A percentile compares a stretch with the other conserved stretches of the same genome.
These are phyloP conservation scores for Ajuga chamaepitys DNA, from an alignment of 257 asterid genomes.

Conservation along the genomic window DNA sequence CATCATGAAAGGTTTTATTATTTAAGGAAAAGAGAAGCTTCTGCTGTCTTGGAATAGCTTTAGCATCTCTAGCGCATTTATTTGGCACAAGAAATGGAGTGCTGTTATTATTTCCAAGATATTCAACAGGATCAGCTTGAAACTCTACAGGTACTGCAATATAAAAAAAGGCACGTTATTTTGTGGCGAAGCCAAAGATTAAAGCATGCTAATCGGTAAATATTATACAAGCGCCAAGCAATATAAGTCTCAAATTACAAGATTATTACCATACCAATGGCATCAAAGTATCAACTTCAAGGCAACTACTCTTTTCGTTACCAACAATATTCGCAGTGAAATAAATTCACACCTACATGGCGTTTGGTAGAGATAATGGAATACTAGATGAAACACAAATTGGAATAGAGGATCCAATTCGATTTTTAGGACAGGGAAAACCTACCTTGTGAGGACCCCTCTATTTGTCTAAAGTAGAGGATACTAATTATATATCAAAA, in stretches of 20 bases:
- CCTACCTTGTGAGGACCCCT: too few species aligned
- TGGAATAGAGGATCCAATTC: too few species aligned
- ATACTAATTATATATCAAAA: neutral
- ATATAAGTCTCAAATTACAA: neutral
- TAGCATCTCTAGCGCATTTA: constrained; percentile 38
- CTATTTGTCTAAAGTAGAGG: too few species aligned
- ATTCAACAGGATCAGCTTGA: constrained; percentile 45
- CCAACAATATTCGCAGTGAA: neutral
- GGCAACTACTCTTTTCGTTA: neutral
- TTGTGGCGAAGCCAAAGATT: neutral
- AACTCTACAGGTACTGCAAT: constrained; percentile 49
- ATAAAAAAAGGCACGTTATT: neutral
- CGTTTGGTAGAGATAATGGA: too few species aligned
- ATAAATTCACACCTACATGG: too few species aligned
- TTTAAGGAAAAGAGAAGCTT: constrained; percentile 48
- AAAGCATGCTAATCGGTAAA: neutral
- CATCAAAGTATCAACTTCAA: neutral
- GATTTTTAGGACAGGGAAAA: too few species aligned
- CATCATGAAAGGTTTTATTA: constrained; percentile 35
- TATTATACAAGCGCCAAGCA: neutral
- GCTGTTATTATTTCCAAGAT: constrained; percentile 41
- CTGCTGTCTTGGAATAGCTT: constrained; percentile 48
- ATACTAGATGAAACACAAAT: too few species aligned
- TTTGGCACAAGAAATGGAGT: constrained; percentile 33
- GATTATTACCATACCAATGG: neutral